Conservation (phyloP, 2,329 filamentous ascomycete species). For the Fusarium sp. region DNA sequence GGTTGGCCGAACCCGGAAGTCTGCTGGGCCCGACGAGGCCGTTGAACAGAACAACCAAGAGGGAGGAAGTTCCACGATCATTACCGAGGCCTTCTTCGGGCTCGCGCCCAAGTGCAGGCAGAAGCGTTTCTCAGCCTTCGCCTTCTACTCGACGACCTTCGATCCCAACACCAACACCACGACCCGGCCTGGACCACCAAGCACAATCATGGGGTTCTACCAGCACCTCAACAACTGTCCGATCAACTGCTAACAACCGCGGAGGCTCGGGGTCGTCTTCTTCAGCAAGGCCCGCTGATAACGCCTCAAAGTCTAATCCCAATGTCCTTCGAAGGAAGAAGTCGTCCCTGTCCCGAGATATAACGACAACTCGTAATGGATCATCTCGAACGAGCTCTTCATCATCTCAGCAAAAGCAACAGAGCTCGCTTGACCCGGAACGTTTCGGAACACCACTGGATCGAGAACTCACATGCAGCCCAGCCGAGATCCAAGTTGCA, state of each 20-base stretch:
- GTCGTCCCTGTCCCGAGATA: conserved; percentile 58
- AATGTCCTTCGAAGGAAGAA: conserved; percentile 64
- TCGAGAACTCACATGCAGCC: conserved; percentile 57
- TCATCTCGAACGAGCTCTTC: conserved; percentile 56
- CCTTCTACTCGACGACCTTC: conserved; percentile 40
- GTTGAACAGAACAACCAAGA: conserved; percentile 37
- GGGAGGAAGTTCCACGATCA: conserved; percentile 33
- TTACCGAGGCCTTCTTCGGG: conserved; percentile 31
- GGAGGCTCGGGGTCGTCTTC: conserved; percentile 50
- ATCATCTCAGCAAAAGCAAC: conserved; percentile 56
- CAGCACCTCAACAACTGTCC: conserved; percentile 49
- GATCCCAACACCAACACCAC: conserved; percentile 33
- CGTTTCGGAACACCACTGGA: conserved; percentile 53
- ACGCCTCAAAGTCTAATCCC: conserved; percentile 49
- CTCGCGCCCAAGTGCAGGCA: conserved; percentile 34
- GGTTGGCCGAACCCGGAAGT: conserved; percentile 37
- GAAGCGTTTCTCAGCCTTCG: conserved; percentile 40
- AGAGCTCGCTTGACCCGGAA: conserved; percentile 50
- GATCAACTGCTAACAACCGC: conserved; percentile 47
- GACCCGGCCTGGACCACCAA: conserved; percentile 52
- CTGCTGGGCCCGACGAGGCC: conserved; percentile 40
- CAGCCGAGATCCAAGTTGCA: conserved; percentile 56
- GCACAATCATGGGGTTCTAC: conserved; percentile 57
- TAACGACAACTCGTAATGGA: conserved; percentile 48
- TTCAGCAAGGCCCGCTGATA: conserved; percentile 50